These are phyloP conservation scores for Pueraria montana DNA, from an alignment of 306 rosid species.

Conservation along the genomic window DNA sequence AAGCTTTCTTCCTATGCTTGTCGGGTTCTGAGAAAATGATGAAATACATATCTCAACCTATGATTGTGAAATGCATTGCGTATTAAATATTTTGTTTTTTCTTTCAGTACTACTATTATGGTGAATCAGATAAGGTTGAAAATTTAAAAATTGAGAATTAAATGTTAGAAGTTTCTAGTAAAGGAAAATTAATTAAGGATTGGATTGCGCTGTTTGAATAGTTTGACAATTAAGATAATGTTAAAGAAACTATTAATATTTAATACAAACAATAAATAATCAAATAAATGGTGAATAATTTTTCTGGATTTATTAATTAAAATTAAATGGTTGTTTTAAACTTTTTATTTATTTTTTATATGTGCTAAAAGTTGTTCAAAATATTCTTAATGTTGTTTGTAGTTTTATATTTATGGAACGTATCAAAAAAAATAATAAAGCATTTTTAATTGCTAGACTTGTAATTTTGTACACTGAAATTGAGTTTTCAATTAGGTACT, in stretches of 20 bases:
- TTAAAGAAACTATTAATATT: background rate
- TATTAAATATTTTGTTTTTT: background rate
- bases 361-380: background rate
- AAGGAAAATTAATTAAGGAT: background rate
- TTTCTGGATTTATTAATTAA: background rate
- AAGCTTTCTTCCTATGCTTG: constrained; percentile 1
- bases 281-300: background rate
- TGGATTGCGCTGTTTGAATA: background rate
- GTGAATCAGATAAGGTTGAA: background rate
- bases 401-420: background rate
- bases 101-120: background rate
- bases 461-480: background rate
- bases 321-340: background rate
- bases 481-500: background rate
- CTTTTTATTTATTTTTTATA: background rate
- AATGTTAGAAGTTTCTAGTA: background rate
- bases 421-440: background rate
- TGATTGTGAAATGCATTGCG: background rate
- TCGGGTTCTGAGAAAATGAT: background rate
- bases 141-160: background rate
- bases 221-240: background rate
- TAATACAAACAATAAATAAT: background rate
- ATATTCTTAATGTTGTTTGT: background rate
- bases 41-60: background rate
- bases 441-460: background rate